Conservation (phyloP, 768 basidiomycete species). For the Agaricus blazei region DNA sequence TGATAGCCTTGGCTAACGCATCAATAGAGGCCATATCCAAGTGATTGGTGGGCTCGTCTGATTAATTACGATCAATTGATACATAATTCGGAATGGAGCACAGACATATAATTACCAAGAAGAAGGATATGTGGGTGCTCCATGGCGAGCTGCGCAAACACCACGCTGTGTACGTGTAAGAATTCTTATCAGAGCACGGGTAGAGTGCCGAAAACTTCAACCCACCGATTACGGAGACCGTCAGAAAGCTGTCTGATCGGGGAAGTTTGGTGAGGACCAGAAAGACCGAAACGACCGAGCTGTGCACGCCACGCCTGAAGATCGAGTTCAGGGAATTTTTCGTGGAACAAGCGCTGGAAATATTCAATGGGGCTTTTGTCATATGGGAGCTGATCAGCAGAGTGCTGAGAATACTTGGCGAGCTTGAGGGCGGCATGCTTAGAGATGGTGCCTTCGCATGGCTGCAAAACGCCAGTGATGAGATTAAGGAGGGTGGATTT, state of each 20-base stretch:
- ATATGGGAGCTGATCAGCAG: slow-evolving; percentile 97
- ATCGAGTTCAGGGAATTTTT: slow-evolving; percentile 95
- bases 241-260: slow-evolving; percentile 95
- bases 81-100: not conserved
- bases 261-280: slow-evolving; percentile 88
- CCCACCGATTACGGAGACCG: slow-evolving; percentile 88
- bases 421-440: slow-evolving; percentile 90
- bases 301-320: slow-evolving; percentile 88
- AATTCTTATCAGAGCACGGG: slow-evolving; percentile 1
- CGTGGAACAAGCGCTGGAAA: slow-evolving; percentile 73
- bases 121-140: slow-evolving; percentile 95
- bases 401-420: slow-evolving; percentile 98
- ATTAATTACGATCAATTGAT: slow-evolving; percentile 4
- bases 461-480: slow-evolving; percentile 78
- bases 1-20: slow-evolving; percentile 91
- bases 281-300: slow-evolving; percentile 92
- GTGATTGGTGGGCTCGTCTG: slow-evolving; percentile 95
- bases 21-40: slow-evolving; percentile 98
- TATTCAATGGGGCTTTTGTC: slow-evolving; percentile 89
- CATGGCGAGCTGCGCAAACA: slow-evolving; percentile 95
- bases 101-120: slow-evolving; percentile 45
- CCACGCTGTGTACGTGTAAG: slow-evolving; percentile 50
- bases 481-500: slow-evolving; percentile 55
- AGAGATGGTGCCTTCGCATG: slow-evolving; percentile 79
- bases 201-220: slow-evolving; percentile 15